Base-by-base conservation (phyloP, 768 basidiomycete genomes). In the Suillus subaureus region DNA sequence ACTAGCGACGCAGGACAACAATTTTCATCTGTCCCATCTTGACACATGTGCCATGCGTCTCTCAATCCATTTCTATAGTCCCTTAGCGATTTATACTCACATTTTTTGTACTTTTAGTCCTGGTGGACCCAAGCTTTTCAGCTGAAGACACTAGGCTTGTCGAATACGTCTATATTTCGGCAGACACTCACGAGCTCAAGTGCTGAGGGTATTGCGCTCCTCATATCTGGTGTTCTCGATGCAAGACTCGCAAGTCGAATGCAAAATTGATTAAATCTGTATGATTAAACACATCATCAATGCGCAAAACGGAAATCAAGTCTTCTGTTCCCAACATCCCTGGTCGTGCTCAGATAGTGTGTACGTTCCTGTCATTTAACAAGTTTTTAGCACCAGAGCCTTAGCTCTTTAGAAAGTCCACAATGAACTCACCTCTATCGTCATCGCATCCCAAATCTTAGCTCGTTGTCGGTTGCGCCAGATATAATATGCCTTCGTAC, bases 271-370 rank as follows among this genome's bases (percentile, higher is more conserved):
- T 15, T 49, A 9, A 21, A 43, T 9, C 21, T 21, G 21, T 4
- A 28, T 9, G 5, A 52, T 28, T 28, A 1, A 52, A 52, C 16
- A 6, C 7, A 16, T 42, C 18, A 6, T 69, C 63, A 87, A 70
- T 88, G 85, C 6, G 82, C 83, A 68, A 89, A 89, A 28, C 86
- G 79, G 78, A 88, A 89, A 69, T 89, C 86, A 67, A 88, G 71
- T 58, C 85, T 76, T 66, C 82, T 73, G 69, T 87, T 89, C n/a
- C 88, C 87, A 61, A 81, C 77, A 64, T 90, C 89, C 47, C 78
- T 83, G 9, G 89, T 87, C 18, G 81, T 88, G 62, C 82, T 80
- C 1, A 89, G 71, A 73, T 90, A 89, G 35, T 87, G 77, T 61
- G 80, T 75, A 70, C 82, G 84, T 72, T 88, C 80, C 86, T 87